phyloP scores from a whole-genome alignment of 2,329 filamentous ascomycete genomes.

The Fusarium coffeatum region DNA sequence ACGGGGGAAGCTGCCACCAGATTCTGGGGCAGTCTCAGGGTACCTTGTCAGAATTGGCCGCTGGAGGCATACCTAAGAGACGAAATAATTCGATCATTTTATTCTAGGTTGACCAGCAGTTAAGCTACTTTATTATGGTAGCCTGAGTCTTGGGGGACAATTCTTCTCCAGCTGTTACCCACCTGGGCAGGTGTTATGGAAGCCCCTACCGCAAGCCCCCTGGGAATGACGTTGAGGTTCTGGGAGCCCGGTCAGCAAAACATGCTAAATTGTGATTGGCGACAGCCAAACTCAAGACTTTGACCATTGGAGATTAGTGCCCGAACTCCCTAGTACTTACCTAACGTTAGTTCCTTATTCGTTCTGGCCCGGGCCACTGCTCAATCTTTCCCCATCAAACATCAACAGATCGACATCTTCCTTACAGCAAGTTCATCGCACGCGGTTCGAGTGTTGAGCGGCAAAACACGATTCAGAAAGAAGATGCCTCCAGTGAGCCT shows the following conservation, averaged over 20 bases:
- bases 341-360: slow-evolving; percentile 4
- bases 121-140: too few relatives aligned
- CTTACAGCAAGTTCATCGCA: background rate
- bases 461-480: background rate
- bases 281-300: background rate
- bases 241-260: slow-evolving; percentile 39
- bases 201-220: slow-evolving; percentile 32
- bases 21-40: slow-evolving; percentile 29
- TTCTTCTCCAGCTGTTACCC: too few relatives aligned
- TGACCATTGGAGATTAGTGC: slow-evolving; percentile 5
- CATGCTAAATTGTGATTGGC: slow-evolving; percentile 37
- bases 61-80: too few relatives aligned
- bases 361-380: slow-evolving; percentile 7
- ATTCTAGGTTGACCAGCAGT: too few relatives aligned
- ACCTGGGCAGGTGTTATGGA: slow-evolving; percentile 34
- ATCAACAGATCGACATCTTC: slow-evolving; percentile 2
- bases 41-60: too few relatives aligned
- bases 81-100: too few relatives aligned
- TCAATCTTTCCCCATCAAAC: slow-evolving; percentile 22
- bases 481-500: slow-evolving; percentile 67
- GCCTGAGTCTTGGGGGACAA: too few relatives aligned
- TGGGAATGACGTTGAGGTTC: slow-evolving; percentile 44
- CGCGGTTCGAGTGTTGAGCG: background rate
- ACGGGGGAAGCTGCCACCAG: slow-evolving; percentile 24
- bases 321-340: background rate